Evolutionary conservation across 352 stramenopile species (phyloP).

Genomic region (Pythium phragmiticola): DNA sequence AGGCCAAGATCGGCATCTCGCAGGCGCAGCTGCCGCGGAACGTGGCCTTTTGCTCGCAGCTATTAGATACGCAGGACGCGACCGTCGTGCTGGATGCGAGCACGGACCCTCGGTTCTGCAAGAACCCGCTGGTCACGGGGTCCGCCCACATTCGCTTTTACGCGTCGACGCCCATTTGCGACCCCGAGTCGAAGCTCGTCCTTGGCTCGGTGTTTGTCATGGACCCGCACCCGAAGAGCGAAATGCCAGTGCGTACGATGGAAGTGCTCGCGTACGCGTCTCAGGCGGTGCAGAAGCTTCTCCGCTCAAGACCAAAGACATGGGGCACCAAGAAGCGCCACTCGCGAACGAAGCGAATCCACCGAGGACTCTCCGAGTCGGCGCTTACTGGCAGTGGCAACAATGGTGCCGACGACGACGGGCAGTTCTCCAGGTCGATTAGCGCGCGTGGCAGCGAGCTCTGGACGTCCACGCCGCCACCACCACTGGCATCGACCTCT

Average conservation of each 20-base stretch:
- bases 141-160: constrained; percentile 93
- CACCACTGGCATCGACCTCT: not conserved
- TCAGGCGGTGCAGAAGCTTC: constrained; percentile 48
- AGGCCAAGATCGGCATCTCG: constrained; percentile 65
- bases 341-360: constrained; percentile 18
- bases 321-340: not conserved
- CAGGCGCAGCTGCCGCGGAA: constrained; percentile 58
- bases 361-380: constrained; percentile 29
- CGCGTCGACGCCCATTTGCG: constrained; percentile 71
- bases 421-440: constrained; percentile 1
- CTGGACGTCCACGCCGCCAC: constrained; percentile 14
- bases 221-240: constrained; percentile 52
- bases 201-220: constrained; percentile 85
- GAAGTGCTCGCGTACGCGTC: constrained; percentile 73
- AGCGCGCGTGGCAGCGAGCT: not conserved
- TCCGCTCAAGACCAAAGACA: constrained; percentile 14
- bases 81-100: constrained; percentile 83
- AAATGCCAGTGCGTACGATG: constrained; percentile 48
- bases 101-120: constrained; percentile 80
- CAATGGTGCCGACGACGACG: constrained; percentile 38
- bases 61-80: constrained; percentile 42
- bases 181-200: constrained; percentile 50
- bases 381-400: constrained; percentile 32
- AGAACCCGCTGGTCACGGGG: constrained; percentile 88
- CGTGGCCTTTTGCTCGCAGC: constrained; percentile 62